Conservation (phyloP, 768 basidiomycete species). For the Guyanaporus albipodus region DNA sequence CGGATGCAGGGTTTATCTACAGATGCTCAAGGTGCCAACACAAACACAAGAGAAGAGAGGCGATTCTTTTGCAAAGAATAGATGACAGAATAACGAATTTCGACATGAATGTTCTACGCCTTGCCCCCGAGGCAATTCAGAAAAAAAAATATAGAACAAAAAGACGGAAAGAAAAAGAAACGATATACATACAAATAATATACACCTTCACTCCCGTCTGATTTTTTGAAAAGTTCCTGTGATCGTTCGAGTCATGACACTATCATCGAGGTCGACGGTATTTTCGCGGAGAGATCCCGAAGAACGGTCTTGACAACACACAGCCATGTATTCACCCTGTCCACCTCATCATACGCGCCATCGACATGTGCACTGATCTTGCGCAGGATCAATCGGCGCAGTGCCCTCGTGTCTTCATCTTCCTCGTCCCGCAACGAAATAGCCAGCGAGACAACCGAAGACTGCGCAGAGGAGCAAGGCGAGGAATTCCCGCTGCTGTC, state of each 20-base stretch:
- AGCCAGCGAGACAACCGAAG: constrained; percentile 44
- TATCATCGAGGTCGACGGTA: constrained; percentile 4
- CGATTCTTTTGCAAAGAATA: background rate
- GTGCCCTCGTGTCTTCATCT: constrained; percentile 59
- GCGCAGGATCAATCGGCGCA: constrained; percentile 60
- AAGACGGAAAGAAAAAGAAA: background rate
- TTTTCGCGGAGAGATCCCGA: constrained; percentile 43
- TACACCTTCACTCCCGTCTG: constrained; percentile 17
- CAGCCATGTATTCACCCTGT: constrained; percentile 56
- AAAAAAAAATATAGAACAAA: constrained; percentile 10
- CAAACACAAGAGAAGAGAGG: background rate
- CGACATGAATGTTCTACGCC: background rate
- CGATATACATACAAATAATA: constrained; percentile 35
- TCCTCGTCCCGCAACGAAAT: constrained; percentile 50
- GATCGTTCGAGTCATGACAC: constrained; percentile 11
- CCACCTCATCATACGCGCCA: constrained; percentile 61
- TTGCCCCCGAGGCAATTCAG: background rate
- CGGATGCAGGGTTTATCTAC: constrained; percentile 17
- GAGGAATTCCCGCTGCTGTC: constrained; percentile 13
- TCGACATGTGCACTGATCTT: constrained; percentile 58
- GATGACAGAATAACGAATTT: constrained; percentile 6
- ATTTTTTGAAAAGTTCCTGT: background rate
- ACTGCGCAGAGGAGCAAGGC: constrained; percentile 27
- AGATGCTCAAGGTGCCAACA: constrained; percentile 13
- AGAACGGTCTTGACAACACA: constrained; percentile 62